Conservation (phyloP, 2,329 filamentous ascomycete species). For the Sporothrix dimorphospora region DNA sequence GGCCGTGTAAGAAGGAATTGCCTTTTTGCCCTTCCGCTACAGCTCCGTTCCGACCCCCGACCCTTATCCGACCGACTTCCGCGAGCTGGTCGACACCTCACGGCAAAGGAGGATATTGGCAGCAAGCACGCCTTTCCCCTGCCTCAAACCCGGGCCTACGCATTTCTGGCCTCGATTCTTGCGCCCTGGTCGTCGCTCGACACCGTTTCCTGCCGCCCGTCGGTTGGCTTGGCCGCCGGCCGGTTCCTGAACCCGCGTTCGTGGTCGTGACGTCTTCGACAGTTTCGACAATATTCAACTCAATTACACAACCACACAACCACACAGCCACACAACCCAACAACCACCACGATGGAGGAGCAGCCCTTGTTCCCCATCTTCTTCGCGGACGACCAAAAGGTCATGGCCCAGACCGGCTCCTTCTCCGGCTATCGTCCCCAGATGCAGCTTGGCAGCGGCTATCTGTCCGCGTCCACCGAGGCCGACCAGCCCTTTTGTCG, state of each 20-base stretch:
- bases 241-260: background rate
- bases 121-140: background rate
- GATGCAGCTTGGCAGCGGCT: slow-evolving; percentile 58
- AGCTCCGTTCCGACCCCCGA: slow-evolving; percentile 10
- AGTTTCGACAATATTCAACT: background rate
- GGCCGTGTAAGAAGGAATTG: slow-evolving; percentile 1
- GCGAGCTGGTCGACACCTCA: background rate
- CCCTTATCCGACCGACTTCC: slow-evolving; percentile 10
- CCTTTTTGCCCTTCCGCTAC: background rate
- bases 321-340: background rate
- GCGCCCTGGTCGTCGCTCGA: background rate
- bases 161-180: background rate
- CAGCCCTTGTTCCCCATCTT: slow-evolving; percentile 33
- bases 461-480: slow-evolving; percentile 57
- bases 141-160: background rate
- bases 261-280: background rate
- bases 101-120: background rate
- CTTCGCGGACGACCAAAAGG: slow-evolving; percentile 46
- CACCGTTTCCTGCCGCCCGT: background rate
- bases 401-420: slow-evolving; percentile 60
- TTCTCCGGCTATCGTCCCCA: slow-evolving; percentile 61
- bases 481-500: slow-evolving; percentile 76
- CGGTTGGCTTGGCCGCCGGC: slow-evolving; percentile 15
- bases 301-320: background rate
- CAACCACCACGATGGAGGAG: slow-evolving; percentile 34